Evolutionary conservation across 768 basidiomycete species (phyloP).

Genomic region (Suillus tomentosus): DNA sequence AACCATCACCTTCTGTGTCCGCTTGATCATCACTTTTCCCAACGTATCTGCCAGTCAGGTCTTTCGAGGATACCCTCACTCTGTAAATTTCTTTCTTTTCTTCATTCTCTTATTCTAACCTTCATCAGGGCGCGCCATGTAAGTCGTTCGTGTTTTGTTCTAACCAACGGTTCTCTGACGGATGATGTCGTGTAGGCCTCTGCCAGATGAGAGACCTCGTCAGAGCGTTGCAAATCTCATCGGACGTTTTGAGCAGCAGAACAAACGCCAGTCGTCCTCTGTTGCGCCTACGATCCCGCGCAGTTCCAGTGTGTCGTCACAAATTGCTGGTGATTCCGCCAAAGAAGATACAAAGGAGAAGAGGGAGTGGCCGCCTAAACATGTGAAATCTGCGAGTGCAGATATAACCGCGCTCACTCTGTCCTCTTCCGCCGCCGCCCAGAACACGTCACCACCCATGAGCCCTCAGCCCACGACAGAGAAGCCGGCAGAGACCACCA

Average conservation of each 20-base stretch:
- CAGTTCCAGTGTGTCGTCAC: constrained; percentile 68
- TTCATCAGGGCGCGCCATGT: constrained; percentile 29
- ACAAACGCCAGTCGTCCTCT: constrained; percentile 58
- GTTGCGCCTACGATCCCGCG: constrained; percentile 45
- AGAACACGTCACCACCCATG: constrained; percentile 22
- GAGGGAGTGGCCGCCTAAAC: constrained; percentile 76
- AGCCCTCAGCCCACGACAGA: constrained; percentile 35
- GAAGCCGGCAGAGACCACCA: constrained; percentile 24
- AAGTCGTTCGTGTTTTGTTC: constrained; percentile 17
- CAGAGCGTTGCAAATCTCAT: constrained; percentile 89
- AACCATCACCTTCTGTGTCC: constrained; percentile 23
- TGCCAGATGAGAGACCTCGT: constrained; percentile 87
- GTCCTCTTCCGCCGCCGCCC: constrained; percentile 33
- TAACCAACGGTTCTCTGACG: constrained; percentile 19
- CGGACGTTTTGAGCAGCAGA: constrained; percentile 83
- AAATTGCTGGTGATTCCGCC: constrained; percentile 61
- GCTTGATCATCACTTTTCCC: constrained; percentile 20
- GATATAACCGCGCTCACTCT: constrained; percentile 40
- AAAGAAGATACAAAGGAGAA: constrained; percentile 71
- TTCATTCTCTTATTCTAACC: constrained; percentile 17
- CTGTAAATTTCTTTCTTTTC: constrained; percentile 16
- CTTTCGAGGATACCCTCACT: constrained; percentile 17
- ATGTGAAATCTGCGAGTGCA: constrained; percentile 27
- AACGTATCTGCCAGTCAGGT: constrained; percentile 12
- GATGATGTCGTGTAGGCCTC: constrained; percentile 53